phyloP scores from a whole-genome alignment of 306 rosid genomes.

The Cicer pinnatifidum region DNA sequence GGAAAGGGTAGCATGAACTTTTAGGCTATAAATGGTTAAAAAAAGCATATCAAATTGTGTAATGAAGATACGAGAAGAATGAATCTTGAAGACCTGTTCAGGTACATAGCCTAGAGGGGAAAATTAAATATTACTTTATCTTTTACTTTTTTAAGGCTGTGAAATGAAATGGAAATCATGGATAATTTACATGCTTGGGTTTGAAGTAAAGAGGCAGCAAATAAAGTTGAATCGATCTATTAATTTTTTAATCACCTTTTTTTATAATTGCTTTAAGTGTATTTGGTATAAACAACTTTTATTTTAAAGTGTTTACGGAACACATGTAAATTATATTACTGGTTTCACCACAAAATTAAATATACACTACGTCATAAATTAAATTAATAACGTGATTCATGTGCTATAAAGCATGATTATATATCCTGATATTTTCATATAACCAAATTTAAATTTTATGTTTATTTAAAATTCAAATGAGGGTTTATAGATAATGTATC shows the following conservation, averaged over 20 bases:
- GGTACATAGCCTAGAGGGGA: background rate
- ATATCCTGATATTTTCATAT: too few species aligned
- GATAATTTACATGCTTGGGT: constrained; percentile 40
- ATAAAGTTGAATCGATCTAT: constrained; percentile 11
- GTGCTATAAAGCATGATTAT: too few species aligned
- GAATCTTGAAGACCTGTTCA: constrained; percentile 9
- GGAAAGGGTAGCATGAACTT: background rate
- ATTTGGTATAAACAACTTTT: too few species aligned
- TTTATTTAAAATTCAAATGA: too few species aligned
- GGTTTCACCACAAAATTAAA: too few species aligned
- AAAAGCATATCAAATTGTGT: constrained; percentile 30
- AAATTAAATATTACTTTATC: constrained; percentile 32
- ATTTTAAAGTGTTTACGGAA: too few species aligned
- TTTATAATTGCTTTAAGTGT: background rate
- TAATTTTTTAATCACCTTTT: background rate
- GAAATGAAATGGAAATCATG: constrained; percentile 18
- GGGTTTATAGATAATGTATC: too few species aligned
- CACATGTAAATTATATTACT: too few species aligned
- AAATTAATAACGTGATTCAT: too few species aligned
- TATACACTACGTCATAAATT: too few species aligned
- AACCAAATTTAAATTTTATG: too few species aligned
- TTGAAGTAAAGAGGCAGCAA: constrained; percentile 47
- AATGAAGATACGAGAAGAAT: constrained; percentile 29
- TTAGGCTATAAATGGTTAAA: background rate
- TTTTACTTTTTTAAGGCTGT: constrained; percentile 38